These are phyloP conservation scores for Gentiana macrophylla DNA, from an alignment of 257 asterid species.

Conservation along the genomic window DNA sequence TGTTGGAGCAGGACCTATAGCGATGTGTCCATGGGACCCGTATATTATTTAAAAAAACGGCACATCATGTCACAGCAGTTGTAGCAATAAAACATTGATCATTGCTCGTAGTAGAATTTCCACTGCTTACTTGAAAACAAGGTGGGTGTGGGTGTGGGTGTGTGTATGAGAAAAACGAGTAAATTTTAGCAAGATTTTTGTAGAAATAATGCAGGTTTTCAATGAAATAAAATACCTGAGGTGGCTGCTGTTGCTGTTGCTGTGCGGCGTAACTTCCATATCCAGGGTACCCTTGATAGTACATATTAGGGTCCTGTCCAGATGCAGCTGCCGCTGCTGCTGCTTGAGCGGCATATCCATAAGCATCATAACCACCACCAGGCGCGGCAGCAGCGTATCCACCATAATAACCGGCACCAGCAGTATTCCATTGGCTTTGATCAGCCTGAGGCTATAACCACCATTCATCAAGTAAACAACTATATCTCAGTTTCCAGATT, in stretches of 20 bases:
- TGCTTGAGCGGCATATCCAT: slow-evolving; percentile 61
- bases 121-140: not conserved
- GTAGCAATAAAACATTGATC: too few species aligned
- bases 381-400: slow-evolving; percentile 41
- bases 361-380: slow-evolving; percentile 65
- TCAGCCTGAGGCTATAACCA: slow-evolving; percentile 30
- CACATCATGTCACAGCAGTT: too few species aligned
- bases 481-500: not conserved
- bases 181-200: not conserved
- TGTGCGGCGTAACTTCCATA: slow-evolving; percentile 73
- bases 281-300: slow-evolving; percentile 75
- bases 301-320: slow-evolving; percentile 66
- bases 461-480: not conserved
- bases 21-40: too few species aligned
- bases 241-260: slow-evolving; percentile 46
- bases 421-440: slow-evolving; percentile 13
- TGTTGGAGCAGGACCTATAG: too few species aligned
- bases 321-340: too few species aligned
- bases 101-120: not conserved
- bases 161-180: not conserved
- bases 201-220: not conserved
- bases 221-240: slow-evolving; percentile 1
- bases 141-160: not conserved
- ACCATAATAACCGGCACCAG: slow-evolving; percentile 53
- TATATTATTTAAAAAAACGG: too few species aligned